phyloP scores from a whole-genome alignment of 2,329 filamentous ascomycete genomes.

The Cladosporium sp. region DNA sequence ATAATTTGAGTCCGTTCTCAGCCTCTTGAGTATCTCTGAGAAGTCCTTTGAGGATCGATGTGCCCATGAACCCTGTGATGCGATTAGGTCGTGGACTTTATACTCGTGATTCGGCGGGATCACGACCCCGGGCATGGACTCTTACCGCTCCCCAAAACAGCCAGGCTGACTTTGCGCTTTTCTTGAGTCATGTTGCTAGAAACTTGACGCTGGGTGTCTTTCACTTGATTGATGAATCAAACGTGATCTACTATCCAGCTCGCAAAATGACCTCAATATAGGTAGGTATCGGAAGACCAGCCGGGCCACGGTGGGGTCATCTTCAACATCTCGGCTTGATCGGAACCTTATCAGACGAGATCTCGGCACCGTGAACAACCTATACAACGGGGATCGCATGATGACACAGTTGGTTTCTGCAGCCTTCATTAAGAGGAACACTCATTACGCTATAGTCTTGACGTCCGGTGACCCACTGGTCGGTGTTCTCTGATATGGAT shows the following conservation, averaged over 20 bases:
- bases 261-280: background rate
- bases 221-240: background rate
- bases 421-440: background rate
- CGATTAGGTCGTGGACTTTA: background rate
- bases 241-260: background rate
- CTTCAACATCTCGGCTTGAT: background rate
- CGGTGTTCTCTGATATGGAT: background rate
- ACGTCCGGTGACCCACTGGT: no score
- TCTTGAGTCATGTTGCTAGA: no score
- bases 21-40: background rate
- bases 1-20: conserved; percentile 21
- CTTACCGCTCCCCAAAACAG: conserved; percentile 17
- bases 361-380: background rate
- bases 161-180: background rate
- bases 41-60: conserved; percentile 28
- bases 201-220: no score
- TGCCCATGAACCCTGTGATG: conserved; percentile 29
- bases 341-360: conserved; percentile 1
- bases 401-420: background rate
- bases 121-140: background rate
- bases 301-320: background rate
- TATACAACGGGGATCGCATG: background rate
- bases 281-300: background rate
- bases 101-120: background rate
- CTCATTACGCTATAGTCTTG: background rate